Percentiles rank a stretch among this genome's conserved stretches.
These are phyloP conservation scores for Fusarium scirpi DNA, from an alignment of 2,329 filamentous ascomycete genomes.

Conservation along the genomic window DNA sequence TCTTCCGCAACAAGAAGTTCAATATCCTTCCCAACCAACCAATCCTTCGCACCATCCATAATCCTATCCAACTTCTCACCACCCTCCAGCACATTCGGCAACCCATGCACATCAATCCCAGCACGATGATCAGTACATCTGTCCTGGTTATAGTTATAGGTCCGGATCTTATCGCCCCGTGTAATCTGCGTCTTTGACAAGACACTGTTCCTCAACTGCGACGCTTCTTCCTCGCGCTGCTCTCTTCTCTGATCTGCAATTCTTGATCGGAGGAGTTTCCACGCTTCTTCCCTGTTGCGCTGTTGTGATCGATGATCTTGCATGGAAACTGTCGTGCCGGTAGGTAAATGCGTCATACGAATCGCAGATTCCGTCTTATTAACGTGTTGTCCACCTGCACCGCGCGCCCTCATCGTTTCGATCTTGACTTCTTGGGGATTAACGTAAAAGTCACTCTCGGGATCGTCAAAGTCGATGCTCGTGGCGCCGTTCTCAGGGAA, in stretches of 20 bases:
- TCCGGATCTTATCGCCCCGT: conserved; percentile 91
- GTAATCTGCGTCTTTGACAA: conserved; percentile 86
- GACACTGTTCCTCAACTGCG: conserved; percentile 79
- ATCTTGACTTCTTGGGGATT: conserved; percentile 83
- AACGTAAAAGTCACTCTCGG: conserved; percentile 91
- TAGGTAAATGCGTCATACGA: conserved; percentile 89
- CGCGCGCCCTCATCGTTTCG: conserved; percentile 92
- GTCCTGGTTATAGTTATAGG: conserved; percentile 83
- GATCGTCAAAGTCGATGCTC: conserved; percentile 77
- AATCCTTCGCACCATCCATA: conserved; percentile 81
- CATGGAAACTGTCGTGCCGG: conserved; percentile 87
- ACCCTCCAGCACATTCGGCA: conserved; percentile 83
- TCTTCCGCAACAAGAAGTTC: conserved; percentile 76
- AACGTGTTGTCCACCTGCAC: conserved; percentile 96
- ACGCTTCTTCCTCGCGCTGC: conserved; percentile 83
- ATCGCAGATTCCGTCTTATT: conserved; percentile 98
- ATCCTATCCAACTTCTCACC: conserved; percentile 77
- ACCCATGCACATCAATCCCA: conserved; percentile 81
- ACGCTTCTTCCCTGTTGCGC: conserved; percentile 88
- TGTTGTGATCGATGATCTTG: conserved; percentile 93
- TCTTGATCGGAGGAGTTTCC: conserved; percentile 84
- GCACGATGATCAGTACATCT: conserved; percentile 91
- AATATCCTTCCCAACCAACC: conserved; percentile 81
- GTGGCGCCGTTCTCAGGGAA: conserved; percentile 71
- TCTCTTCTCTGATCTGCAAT: conserved; percentile 85